Conservation (phyloP, 495 filamentous ascomycete species). For the Podospora sp. region DNA sequence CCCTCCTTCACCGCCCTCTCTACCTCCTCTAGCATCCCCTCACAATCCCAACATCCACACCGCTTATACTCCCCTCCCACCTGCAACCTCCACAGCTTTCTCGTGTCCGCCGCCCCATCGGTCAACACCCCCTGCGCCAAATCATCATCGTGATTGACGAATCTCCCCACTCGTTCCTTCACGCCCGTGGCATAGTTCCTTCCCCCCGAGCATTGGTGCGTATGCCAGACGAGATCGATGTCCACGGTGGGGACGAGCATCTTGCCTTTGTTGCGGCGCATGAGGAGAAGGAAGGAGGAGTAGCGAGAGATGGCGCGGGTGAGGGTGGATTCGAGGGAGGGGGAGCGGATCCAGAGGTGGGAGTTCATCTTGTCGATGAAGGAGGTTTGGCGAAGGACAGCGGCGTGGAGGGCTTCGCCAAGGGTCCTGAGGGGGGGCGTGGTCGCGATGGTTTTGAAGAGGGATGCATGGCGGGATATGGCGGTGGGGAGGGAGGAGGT, state of each 20-base stretch:
- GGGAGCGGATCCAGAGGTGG: slow-evolving; percentile 18
- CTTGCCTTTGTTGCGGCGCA: slow-evolving; percentile 1
- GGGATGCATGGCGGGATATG: neutral
- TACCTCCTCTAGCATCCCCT: slow-evolving; percentile 12
- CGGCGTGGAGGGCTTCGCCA: slow-evolving; percentile 9
- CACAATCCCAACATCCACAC: slow-evolving; percentile 18
- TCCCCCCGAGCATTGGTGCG: slow-evolving; percentile 11
- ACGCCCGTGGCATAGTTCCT: slow-evolving; percentile 1
- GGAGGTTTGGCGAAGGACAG: slow-evolving; percentile 17
- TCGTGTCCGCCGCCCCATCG: slow-evolving; percentile 2
- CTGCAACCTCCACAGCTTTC: slow-evolving; percentile 3
- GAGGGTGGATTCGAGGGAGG: neutral
- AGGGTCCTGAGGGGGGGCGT: neutral
- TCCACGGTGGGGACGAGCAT: slow-evolving; percentile 16
- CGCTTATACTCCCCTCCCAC: slow-evolving; percentile 6
- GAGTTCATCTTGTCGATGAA: slow-evolving; percentile 20
- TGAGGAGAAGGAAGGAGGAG: slow-evolving; percentile 10
- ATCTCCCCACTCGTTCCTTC: slow-evolving; percentile 11
- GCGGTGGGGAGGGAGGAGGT: neutral
- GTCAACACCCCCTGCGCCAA: neutral
- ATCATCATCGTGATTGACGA: slow-evolving; percentile 15
- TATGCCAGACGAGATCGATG: slow-evolving; percentile 20
- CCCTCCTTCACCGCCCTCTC: neutral
- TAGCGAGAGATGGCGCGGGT: slow-evolving; percentile 12
- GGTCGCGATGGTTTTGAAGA: neutral